Conservation (phyloP, 768 basidiomycete genomes). For the Neoboletus brunneissimus region DNA sequence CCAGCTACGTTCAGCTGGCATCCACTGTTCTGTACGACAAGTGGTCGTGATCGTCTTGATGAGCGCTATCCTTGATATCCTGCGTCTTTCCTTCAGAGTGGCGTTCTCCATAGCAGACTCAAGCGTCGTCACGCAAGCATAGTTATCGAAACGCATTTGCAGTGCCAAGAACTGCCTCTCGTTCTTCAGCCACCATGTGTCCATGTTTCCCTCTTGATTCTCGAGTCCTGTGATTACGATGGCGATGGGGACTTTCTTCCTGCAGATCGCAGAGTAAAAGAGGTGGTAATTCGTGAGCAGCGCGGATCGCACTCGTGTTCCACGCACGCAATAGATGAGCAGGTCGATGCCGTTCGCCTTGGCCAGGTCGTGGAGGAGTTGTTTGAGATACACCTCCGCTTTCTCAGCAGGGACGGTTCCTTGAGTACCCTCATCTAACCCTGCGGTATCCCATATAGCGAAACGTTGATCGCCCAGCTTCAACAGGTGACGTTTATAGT, state of each 20-base stretch:
- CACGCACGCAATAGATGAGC: conserved; percentile 31
- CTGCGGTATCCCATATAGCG: conserved; percentile 26
- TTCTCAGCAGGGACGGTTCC: conserved; percentile 23
- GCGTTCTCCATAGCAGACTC: conserved; percentile 5
- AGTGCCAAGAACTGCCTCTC: conserved; percentile 26
- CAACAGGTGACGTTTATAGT: conserved; percentile 6
- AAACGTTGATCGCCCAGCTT: conserved; percentile 8
- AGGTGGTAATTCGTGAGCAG: conserved; percentile 36
- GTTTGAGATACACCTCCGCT: conserved; percentile 29
- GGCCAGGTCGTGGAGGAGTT: conserved; percentile 21
- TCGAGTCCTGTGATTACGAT: conserved; percentile 41
- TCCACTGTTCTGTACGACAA: conserved; percentile 25
- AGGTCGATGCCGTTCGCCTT: conserved; percentile 17
- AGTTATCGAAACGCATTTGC: conserved; percentile 33
- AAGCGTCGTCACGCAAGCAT: conserved; percentile 41
- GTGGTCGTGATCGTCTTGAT: conserved; percentile 19
- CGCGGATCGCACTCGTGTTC: conserved; percentile 16
- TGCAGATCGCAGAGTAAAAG: conserved; percentile 40
- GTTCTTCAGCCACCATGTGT: conserved; percentile 31
- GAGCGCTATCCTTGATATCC: conserved; percentile 22
- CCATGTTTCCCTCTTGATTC: conserved; percentile 29
- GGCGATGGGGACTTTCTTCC: conserved; percentile 37
- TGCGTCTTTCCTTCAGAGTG: conserved; percentile 13
- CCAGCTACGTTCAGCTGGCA: conserved; percentile 23
- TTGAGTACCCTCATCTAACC: conserved; percentile 22